Conservation (phyloP, 192 early-diverging fungal genomes). For the Rhizophagus clarus region DNA sequence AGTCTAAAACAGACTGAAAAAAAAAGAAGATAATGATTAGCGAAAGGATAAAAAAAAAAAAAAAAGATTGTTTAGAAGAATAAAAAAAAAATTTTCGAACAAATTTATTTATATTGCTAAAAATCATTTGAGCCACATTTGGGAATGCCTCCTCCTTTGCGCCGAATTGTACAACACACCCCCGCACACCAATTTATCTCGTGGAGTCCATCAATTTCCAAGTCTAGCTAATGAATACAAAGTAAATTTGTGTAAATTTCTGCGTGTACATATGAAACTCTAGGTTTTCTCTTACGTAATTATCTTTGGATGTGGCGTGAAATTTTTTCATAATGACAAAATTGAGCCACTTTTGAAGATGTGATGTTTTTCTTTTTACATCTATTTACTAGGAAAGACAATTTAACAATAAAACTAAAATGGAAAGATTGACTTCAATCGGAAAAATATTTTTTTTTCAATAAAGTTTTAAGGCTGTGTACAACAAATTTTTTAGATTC, state of each 20-base stretch:
- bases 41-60: background rate
- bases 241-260: background rate
- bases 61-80: background rate
- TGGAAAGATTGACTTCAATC: too few relatives aligned
- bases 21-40: background rate
- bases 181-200: background rate
- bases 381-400: too few relatives aligned
- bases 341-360: too few relatives aligned
- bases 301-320: too few relatives aligned
- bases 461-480: too few relatives aligned
- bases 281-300: too few relatives aligned
- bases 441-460: too few relatives aligned
- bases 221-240: background rate
- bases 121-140: conserved; percentile 5
- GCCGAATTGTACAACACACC: conserved; percentile 1
- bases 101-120: background rate
- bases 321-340: too few relatives aligned
- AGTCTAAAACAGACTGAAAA: background rate
- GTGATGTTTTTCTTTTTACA: too few relatives aligned
- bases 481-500: too few relatives aligned
- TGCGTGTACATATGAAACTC: background rate
- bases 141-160: conserved; percentile 6
- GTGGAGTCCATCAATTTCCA: background rate
- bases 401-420: too few relatives aligned
- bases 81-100: background rate